Evolutionary conservation across 1,284 basidiomycete species (phyloP).

Genomic region (Pseudozyma hubeiensis): DNA sequence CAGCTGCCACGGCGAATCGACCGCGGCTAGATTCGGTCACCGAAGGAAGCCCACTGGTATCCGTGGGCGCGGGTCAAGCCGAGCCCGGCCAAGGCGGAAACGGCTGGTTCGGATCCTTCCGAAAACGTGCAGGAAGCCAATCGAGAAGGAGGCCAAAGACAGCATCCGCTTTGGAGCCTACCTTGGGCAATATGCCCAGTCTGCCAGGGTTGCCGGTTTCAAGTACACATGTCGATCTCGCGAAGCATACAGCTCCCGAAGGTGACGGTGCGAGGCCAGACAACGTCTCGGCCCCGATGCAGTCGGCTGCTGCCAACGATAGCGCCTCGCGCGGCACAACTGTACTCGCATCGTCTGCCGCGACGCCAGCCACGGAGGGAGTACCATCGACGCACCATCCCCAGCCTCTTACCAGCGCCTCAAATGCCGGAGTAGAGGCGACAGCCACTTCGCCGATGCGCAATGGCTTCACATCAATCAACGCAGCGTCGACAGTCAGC

Average conservation of each 20-base stretch:
- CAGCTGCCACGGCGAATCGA: slow-evolving; percentile 25
- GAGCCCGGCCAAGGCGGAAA: slow-evolving; percentile 26
- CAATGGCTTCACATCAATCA: slow-evolving; percentile 6
- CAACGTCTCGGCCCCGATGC: slow-evolving; percentile 38
- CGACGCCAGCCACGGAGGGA: slow-evolving; percentile 27
- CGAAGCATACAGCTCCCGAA: slow-evolving; percentile 10
- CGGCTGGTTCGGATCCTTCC: slow-evolving; percentile 53
- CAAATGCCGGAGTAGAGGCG: not conserved
- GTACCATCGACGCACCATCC: slow-evolving; percentile 9
- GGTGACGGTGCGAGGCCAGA: slow-evolving; percentile 19
- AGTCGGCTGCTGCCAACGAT: slow-evolving; percentile 36
- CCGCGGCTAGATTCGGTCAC: slow-evolving; percentile 35
- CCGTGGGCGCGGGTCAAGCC: slow-evolving; percentile 10
- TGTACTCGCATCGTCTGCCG: slow-evolving; percentile 11
- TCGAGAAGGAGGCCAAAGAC: slow-evolving; percentile 43
- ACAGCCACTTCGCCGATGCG: slow-evolving; percentile 15
- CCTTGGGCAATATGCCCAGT: slow-evolving; percentile 1
- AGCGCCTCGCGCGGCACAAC: slow-evolving; percentile 21
- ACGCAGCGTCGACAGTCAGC: slow-evolving; percentile 3
- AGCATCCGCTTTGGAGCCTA: slow-evolving; percentile 24
- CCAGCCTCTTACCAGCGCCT: no score
- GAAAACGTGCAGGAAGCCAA: slow-evolving; percentile 44
- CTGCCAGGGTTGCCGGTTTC: slow-evolving; percentile 11
- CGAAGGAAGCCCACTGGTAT: slow-evolving; percentile 22
- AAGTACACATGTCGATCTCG: slow-evolving; percentile 14